Evolutionary conservation across 225 moss, liverwort and hornwort species (phyloP).

Genomic region (Sphagnum tenellum): DNA sequence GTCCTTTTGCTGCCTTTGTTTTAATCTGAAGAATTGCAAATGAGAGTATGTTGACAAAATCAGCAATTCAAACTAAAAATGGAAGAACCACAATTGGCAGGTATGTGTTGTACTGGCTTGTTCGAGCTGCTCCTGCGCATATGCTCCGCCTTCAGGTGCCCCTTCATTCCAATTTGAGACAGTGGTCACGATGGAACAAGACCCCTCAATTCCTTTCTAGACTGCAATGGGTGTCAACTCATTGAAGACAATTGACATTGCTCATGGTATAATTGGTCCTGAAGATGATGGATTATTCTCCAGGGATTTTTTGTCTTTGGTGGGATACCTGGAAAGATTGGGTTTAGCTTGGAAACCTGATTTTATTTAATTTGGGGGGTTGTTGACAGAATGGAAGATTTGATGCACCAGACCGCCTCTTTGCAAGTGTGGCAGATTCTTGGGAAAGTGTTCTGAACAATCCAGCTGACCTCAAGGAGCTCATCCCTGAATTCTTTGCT

Average conservation of each 20-base stretch:
- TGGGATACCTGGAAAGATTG: neutral
- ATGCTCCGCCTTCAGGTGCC: slow-evolving; percentile 98
- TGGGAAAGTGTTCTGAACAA: slow-evolving; percentile 96
- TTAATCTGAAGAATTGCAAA: neutral
- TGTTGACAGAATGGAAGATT: slow-evolving; percentile 92
- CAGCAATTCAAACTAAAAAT: neutral
- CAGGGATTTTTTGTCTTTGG: no score
- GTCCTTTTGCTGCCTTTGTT: no score
- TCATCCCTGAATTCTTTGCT: slow-evolving; percentile 93
- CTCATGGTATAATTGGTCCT: no score
- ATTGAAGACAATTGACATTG: no score
- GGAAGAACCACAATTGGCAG: slow-evolving; percentile 18
- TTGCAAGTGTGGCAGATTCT: slow-evolving; percentile 78
- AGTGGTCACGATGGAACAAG: no score
- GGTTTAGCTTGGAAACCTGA: slow-evolving; percentile 11
- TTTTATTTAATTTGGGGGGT: neutral
- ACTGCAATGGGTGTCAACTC: no score
- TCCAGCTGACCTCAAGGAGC: slow-evolving; percentile 95
- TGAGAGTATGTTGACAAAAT: neutral
- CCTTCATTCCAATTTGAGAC: neutral
- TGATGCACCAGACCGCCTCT: slow-evolving; percentile 93
- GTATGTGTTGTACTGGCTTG: slow-evolving; percentile 98
- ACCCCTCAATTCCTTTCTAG: no score
- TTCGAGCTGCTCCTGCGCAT: slow-evolving; percentile 97
- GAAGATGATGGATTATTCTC: no score